phyloP scores from a whole-genome alignment of 495 filamentous ascomycete species.

The Xylaria scruposa region DNA sequence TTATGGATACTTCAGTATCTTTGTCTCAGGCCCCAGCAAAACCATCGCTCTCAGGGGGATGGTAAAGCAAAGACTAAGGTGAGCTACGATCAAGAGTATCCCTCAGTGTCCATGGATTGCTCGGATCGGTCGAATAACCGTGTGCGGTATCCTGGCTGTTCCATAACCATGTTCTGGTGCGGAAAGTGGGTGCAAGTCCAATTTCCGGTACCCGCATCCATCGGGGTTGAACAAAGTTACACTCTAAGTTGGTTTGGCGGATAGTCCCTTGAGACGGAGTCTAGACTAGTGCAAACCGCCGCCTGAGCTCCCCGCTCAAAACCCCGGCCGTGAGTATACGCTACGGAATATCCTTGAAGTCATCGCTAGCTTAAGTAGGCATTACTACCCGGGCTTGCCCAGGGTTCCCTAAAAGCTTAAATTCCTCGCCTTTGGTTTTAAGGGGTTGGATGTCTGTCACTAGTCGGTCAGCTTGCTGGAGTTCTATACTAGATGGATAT shows the following conservation, averaged over 20 bases:
- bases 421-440: not conserved
- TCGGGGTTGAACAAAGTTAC: not conserved
- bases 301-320: not conserved
- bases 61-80: not conserved
- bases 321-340: not conserved
- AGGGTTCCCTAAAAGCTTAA: not conserved
- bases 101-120: not conserved
- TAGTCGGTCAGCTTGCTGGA: not conserved
- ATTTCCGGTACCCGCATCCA: constrained; percentile 8
- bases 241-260: not conserved
- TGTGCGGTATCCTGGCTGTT: not conserved
- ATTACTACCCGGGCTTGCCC: not conserved
- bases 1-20: not conserved
- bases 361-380: constrained; percentile 3
- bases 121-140: not conserved
- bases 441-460: not conserved
- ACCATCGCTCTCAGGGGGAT: constrained; percentile 5
- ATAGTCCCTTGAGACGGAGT: constrained; percentile 8
- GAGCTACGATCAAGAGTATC: not conserved
- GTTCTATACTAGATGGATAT: not conserved
- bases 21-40: not conserved
- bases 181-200: not conserved
- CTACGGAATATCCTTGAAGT: constrained; percentile 5
- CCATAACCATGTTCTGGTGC: not conserved
- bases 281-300: not conserved